A percentile compares a stretch with the other conserved stretches of the same genome.
phyloP scores from a whole-genome alignment of 768 basidiomycete genomes.

The Kwoniella sp. region DNA sequence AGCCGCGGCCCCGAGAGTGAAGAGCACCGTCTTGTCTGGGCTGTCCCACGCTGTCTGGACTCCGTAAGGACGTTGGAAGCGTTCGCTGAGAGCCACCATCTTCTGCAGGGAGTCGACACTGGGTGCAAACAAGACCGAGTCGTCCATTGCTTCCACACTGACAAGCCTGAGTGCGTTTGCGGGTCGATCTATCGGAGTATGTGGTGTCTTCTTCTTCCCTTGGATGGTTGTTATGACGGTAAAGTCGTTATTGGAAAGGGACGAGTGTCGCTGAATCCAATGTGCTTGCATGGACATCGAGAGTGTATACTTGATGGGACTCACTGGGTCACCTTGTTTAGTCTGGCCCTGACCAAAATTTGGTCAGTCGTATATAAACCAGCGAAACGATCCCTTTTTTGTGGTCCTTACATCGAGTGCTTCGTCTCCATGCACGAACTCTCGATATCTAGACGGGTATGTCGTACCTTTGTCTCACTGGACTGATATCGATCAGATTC shows the following conservation, averaged over 20 bases:
- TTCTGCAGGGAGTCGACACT: neutral
- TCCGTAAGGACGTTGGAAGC: neutral
- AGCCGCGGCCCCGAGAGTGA: neutral
- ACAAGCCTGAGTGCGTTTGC: neutral
- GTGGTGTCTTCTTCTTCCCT: neutral
- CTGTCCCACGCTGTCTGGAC: neutral
- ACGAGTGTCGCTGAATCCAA: neutral
- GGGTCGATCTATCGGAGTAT: neutral
- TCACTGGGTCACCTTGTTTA: neutral
- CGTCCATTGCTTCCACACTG: neutral
- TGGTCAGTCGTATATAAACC: neutral
- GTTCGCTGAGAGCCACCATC: neutral
- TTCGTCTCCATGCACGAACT: too few relatives aligned
- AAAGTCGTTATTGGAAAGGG: neutral
- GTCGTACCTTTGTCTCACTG: too few relatives aligned
- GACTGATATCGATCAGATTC: too few relatives aligned
- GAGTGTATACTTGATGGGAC: slow-evolving; percentile 1
- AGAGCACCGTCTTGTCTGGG: neutral
- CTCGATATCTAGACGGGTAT: too few relatives aligned
- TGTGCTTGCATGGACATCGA: neutral
- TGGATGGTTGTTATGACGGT: neutral
- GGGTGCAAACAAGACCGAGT: neutral
- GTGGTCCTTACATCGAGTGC: too few relatives aligned
- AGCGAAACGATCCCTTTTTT: too few relatives aligned
- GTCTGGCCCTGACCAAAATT: neutral